phyloP scores from a whole-genome alignment of 768 basidiomycete genomes.

The Amanita rimosa region DNA sequence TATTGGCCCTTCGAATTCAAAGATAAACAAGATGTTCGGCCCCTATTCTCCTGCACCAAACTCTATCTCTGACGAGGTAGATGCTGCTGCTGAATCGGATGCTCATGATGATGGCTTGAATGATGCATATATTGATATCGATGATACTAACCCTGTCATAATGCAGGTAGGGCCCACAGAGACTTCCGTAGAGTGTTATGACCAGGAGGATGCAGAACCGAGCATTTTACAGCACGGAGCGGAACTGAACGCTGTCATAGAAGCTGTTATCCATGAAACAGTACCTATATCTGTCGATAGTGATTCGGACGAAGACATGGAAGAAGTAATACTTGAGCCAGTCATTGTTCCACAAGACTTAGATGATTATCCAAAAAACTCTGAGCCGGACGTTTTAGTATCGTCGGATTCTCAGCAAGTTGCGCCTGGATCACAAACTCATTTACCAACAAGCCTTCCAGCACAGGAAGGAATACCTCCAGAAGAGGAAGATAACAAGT shows the following conservation, averaged over 20 bases:
- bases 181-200: background rate
- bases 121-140: conserved; percentile 3
- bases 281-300: background rate
- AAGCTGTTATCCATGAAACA: background rate
- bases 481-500: conserved; percentile 6
- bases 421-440: background rate
- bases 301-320: conserved; percentile 8
- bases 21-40: conserved; percentile 6
- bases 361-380: background rate
- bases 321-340: conserved; percentile 5
- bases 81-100: background rate
- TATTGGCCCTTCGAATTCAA: conserved; percentile 1
- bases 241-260: background rate
- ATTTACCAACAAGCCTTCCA: background rate
- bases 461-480: background rate
- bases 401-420: background rate
- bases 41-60: background rate
- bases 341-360: background rate
- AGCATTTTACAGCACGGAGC: background rate
- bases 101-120: background rate
- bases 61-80: background rate
- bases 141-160: background rate
- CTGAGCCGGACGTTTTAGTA: background rate
- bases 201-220: background rate
- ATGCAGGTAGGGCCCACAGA: background rate